A percentile compares a stretch with the other conserved stretches of the same genome.
These are phyloP conservation scores for Blastobotrys arbuscula DNA, from an alignment of 1,139 yeast genomes.

Conservation along the genomic window DNA sequence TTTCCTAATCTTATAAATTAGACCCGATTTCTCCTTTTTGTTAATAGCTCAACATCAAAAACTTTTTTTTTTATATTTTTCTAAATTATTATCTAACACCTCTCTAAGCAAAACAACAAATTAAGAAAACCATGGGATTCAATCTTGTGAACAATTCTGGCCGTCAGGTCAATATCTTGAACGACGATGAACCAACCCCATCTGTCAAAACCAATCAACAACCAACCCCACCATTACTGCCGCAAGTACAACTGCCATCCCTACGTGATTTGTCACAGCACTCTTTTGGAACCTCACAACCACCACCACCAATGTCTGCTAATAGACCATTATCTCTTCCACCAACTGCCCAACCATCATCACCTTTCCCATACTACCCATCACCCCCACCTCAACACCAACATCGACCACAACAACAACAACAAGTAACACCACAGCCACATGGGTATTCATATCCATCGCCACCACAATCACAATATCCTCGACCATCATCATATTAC, in stretches of 20 bases:
- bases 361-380: not conserved
- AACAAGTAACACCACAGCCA: not conserved
- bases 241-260: slow-evolving; percentile 5
- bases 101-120: too few species aligned
- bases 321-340: too few species aligned
- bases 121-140: slow-evolving; percentile 26
- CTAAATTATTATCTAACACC: too few species aligned
- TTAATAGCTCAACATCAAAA: not conserved
- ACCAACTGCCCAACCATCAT: slow-evolving; percentile 12
- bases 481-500: not conserved
- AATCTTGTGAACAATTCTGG: slow-evolving; percentile 24
- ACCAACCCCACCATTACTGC: slow-evolving; percentile 8
- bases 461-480: not conserved
- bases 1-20: not conserved
- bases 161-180: slow-evolving; percentile 21
- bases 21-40: not conserved
- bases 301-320: slow-evolving; percentile 14
- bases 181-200: slow-evolving; percentile 16
- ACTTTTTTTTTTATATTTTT: too few species aligned
- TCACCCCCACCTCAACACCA: not conserved
- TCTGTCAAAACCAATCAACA: not conserved
- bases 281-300: not conserved
- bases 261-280: not conserved
- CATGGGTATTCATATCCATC: not conserved
- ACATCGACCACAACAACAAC: not conserved